These are phyloP conservation scores for Colletotrichum navitas DNA, from an alignment of 2,329 filamentous ascomycete species.

Conservation along the genomic window DNA sequence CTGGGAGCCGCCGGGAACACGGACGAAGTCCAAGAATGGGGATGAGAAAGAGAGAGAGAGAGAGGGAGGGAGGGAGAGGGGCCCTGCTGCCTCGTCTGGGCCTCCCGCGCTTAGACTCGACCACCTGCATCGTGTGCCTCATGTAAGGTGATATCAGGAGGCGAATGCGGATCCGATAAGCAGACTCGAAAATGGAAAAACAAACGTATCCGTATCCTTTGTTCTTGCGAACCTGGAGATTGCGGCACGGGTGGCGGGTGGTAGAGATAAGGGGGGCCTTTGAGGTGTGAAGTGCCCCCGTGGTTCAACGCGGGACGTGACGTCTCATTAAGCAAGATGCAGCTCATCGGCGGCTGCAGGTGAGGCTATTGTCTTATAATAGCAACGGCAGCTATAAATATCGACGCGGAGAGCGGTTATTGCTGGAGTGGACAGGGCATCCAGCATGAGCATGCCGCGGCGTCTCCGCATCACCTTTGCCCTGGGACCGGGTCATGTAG, in stretches of 20 bases:
- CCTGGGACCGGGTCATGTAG: conserved; percentile 4
- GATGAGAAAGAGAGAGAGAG: too few species aligned
- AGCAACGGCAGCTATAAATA: conserved; percentile 54
- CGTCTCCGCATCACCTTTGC: conserved; percentile 10
- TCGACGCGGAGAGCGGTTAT: conserved; percentile 35
- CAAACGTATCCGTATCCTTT: neutral
- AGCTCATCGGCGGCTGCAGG: conserved; percentile 52
- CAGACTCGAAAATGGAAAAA: conserved; percentile 1
- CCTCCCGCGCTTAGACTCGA: conserved; percentile 26
- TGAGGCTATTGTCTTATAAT: conserved; percentile 54
- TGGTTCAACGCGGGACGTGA: conserved; percentile 43
- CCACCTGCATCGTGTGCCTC: neutral
- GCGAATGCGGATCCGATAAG: neutral
- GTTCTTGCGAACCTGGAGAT: conserved; percentile 5
- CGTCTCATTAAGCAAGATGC: conserved; percentile 52
- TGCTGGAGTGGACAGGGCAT: conserved; percentile 23
- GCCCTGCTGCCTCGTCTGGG: neutral
- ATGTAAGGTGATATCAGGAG: conserved; percentile 27
- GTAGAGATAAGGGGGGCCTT: conserved; percentile 33
- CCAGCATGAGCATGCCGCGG: conserved; percentile 8
- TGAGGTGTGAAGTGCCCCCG: neutral
- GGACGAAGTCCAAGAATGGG: neutral
- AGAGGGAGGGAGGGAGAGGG: neutral
- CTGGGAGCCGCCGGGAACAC: neutral
- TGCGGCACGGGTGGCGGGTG: conserved; percentile 1